Conservation (phyloP, 352 stramenopile species). For the Plasmopara viticola region DNA sequence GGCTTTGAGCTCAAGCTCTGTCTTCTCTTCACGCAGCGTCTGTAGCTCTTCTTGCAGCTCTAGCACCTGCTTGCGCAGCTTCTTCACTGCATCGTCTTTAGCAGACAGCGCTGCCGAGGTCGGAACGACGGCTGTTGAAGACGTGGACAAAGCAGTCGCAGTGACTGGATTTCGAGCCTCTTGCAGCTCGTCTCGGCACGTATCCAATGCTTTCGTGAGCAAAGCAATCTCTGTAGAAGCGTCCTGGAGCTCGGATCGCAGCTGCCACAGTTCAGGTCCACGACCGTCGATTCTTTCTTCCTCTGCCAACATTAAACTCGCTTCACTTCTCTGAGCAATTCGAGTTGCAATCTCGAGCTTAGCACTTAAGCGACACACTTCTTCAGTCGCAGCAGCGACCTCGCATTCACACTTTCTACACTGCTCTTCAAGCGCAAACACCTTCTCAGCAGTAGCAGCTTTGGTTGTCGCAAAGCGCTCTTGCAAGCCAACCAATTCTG, state of each 20-base stretch:
- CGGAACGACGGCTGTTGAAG: neutral
- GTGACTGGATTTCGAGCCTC: constrained; percentile 14
- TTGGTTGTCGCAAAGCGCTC: constrained; percentile 35
- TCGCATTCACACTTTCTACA: constrained; percentile 24
- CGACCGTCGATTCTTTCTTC: neutral
- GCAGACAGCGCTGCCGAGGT: constrained; percentile 6
- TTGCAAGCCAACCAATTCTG: constrained; percentile 20
- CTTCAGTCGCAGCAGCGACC: constrained; percentile 11
- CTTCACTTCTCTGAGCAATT: neutral
- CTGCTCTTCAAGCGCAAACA: constrained; percentile 32
- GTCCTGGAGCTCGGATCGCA: constrained; percentile 21
- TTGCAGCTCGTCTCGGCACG: constrained; percentile 21
- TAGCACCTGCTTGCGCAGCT: constrained; percentile 20
- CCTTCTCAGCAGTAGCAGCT: constrained; percentile 34
- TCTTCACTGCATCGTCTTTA: constrained; percentile 27
- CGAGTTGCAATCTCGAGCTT: constrained; percentile 1
- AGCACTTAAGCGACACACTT: constrained; percentile 15
- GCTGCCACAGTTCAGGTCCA: too few relatives aligned
- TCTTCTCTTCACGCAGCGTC: constrained; percentile 26
- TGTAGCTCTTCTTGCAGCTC: constrained; percentile 28
- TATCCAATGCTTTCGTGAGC: constrained; percentile 15
- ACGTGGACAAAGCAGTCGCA: constrained; percentile 1
- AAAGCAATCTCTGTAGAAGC: constrained; percentile 23
- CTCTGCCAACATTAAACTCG: neutral
- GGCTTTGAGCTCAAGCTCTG: constrained; percentile 19